Conservation (phyloP, 768 basidiomycete species). For the Pisolithus microcarpus region DNA sequence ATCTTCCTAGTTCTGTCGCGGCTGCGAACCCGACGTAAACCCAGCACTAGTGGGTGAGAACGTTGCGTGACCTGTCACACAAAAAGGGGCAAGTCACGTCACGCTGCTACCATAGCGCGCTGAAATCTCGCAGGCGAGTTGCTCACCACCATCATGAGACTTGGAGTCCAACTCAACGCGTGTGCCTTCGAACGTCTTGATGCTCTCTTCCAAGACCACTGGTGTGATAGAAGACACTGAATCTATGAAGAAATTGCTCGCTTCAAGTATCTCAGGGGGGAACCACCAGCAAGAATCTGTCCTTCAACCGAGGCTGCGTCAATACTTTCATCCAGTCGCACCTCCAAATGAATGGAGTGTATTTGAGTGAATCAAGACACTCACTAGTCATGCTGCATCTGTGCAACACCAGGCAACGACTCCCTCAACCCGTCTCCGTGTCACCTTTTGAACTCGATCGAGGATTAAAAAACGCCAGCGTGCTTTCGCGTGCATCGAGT, state of each 20-base stretch:
- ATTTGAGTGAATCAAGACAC: slow-evolving; percentile 9
- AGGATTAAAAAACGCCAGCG: too few relatives aligned
- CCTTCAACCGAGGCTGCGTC: background rate
- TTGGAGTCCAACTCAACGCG: slow-evolving; percentile 6
- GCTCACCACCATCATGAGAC: slow-evolving; percentile 6
- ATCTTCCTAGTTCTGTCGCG: background rate
- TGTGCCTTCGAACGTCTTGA: slow-evolving; percentile 6
- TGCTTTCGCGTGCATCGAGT: too few relatives aligned
- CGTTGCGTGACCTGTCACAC: background rate
- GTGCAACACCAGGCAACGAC: background rate
- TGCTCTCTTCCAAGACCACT: slow-evolving; percentile 1
- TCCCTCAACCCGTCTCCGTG: too few relatives aligned
- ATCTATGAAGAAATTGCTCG: background rate
- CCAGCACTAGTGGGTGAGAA: background rate
- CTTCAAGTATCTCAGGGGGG: background rate
- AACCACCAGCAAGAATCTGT: background rate
- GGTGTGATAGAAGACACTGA: slow-evolving; percentile 5
- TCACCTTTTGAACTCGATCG: too few relatives aligned
- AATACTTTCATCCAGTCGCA: background rate
- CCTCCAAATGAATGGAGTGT: slow-evolving; percentile 1
- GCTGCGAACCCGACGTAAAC: background rate
- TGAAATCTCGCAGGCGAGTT: slow-evolving; percentile 7
- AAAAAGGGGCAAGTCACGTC: slow-evolving; percentile 8
- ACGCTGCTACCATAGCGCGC: background rate
- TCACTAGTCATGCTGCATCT: slow-evolving; percentile 2